Conservation (phyloP, 768 basidiomycete species). For the Rhodocollybia butyracea region DNA sequence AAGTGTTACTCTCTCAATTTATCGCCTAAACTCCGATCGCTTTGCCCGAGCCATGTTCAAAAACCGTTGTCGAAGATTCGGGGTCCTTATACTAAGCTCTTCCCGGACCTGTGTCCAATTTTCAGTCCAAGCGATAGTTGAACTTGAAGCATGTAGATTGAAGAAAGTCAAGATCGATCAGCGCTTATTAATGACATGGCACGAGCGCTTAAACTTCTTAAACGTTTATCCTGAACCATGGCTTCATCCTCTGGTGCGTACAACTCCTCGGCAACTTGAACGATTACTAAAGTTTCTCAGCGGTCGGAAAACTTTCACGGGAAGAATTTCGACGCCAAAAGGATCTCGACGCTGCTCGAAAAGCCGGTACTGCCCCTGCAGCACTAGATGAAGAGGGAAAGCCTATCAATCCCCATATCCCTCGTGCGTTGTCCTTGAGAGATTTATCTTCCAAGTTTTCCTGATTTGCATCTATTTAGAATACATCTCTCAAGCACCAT, state of each 20-base stretch:
- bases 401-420: conserved; percentile 98
- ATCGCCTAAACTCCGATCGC: no score
- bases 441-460: conserved; percentile 5
- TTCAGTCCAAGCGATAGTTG: no score
- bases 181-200: no score
- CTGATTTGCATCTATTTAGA: conserved; percentile 42
- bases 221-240: background rate
- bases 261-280: background rate
- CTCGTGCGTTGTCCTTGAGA: conserved; percentile 60
- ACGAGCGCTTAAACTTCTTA: background rate
- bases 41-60: no score
- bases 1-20: no score
- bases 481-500: conserved; percentile 98
- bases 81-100: no score
- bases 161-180: no score
- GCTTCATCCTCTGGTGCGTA: conserved; percentile 7
- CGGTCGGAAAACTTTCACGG: conserved; percentile 79
- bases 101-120: no score
- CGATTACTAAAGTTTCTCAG: background rate
- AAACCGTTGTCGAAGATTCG: no score
- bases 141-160: no score
- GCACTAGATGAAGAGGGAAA: conserved; percentile 93
- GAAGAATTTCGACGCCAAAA: conserved; percentile 95
- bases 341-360: conserved; percentile 96
- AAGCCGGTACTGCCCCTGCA: conserved; percentile 96